Conservation (phyloP, 225 moss, liverwort and hornwort species). For the Pseudisothecium myosuroides region DNA sequence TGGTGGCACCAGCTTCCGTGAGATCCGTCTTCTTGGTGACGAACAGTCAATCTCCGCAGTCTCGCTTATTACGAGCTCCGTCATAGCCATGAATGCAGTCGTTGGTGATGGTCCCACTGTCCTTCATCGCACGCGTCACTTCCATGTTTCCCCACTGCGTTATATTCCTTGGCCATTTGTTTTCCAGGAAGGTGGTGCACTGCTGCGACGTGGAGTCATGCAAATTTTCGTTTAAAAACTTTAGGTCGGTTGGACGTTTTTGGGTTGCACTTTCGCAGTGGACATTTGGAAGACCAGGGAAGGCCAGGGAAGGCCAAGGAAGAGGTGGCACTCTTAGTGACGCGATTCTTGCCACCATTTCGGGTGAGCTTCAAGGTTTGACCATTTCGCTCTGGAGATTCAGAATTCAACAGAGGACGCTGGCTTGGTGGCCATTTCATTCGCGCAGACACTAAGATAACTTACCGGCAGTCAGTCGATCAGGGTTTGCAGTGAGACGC, state of each 20-base stretch:
- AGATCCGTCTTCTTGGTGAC: not conserved
- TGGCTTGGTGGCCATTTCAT: not conserved
- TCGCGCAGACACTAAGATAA: not conserved
- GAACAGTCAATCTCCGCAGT: not conserved
- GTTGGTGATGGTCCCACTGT: not conserved
- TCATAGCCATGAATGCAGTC: not conserved
- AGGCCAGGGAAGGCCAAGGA: not conserved
- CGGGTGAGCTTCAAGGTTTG: not conserved
- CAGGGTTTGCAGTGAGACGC: not conserved
- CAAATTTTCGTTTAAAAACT: not conserved
- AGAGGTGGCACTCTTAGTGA: not conserved
- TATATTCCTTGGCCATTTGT: not conserved
- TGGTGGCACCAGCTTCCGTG: not conserved
- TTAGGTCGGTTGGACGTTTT: not conserved
- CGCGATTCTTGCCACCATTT: not conserved
- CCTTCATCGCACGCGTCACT: not conserved
- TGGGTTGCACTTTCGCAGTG: not conserved
- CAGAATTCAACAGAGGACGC: not conserved
- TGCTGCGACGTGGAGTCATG: not conserved
- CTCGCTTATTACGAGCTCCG: not conserved
- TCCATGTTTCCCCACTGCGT: not conserved
- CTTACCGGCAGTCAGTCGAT: not conserved
- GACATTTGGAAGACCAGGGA: not conserved
- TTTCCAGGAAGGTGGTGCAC: not conserved
- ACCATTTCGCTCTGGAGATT: not conserved